These are phyloP conservation scores for Stagonosporopsis tanaceti DNA, from an alignment of 2,329 filamentous ascomycete species.

Conservation along the genomic window DNA sequence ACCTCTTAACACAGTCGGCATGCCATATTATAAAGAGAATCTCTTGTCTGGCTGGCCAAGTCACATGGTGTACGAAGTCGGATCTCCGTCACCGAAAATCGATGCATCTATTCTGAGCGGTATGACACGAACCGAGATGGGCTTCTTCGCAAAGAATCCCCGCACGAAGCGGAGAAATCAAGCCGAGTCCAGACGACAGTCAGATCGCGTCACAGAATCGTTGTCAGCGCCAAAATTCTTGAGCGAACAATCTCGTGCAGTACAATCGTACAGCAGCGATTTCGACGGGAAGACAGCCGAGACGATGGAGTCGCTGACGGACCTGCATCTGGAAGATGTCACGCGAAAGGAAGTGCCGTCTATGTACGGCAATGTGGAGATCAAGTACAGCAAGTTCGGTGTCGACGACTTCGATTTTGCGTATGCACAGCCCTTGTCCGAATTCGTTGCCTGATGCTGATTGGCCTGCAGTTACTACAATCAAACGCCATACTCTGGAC, in stretches of 20 bases:
- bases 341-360: conserved; percentile 82
- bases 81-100: conserved; percentile 78
- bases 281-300: conserved; percentile 46
- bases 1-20: conserved; percentile 83
- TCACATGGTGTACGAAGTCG: conserved; percentile 83
- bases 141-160: conserved; percentile 79
- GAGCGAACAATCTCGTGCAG: conserved; percentile 87
- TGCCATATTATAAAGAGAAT: conserved; percentile 91
- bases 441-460: conserved; percentile 11
- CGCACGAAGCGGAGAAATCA: conserved; percentile 80
- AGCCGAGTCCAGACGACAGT: conserved; percentile 75
- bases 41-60: conserved; percentile 90
- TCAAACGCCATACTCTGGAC: conserved; percentile 85
- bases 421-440: conserved; percentile 55
- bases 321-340: conserved; percentile 72
- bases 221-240: conserved; percentile 87
- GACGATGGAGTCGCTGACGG: conserved; percentile 73
- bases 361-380: conserved; percentile 93
- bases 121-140: conserved; percentile 76
- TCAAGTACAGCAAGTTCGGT: conserved; percentile 98
- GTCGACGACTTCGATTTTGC: conserved; percentile 99
- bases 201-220: conserved; percentile 66
- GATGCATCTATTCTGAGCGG: conserved; percentile 74
- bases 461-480: conserved; percentile 79
- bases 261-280: conserved; percentile 40